Base-by-base conservation (phyloP, 164 flowering plant genomes). In the Buxus sempervirens region DNA sequence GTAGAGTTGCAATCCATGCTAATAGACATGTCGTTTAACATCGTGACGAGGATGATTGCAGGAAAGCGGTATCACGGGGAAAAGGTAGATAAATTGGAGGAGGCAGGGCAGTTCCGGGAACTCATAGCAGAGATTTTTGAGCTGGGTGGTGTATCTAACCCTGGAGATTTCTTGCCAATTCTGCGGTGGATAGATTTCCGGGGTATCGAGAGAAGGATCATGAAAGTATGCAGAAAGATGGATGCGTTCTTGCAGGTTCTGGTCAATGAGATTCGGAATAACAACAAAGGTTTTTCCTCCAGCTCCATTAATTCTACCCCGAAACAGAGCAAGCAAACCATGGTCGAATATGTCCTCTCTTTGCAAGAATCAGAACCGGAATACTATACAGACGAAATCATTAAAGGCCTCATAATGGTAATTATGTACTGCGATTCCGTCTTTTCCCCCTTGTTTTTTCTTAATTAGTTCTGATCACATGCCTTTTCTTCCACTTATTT, bases 151-250 rank as follows among this genome's bases (percentile, higher is more conserved):
- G 1, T 12, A n/a, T 4, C 59, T 26, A 73, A 71, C 57, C 38
- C 76, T 13, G 74, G 65, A 2, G 82, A 80, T 48, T 75, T 41
- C 48, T 54, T 80, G 23, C 78, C 83, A 9, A 1, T 73, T n/a
- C 12, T 75, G 21, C 45, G 58, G 41, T 80, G 80, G 83, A 0
- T 80, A 0, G 77, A 66, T 63, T 66, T 56, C 14, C 24, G 41
- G 22, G 76, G 74, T 0, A 13, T 58, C 27, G 76, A 65, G 62
- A 75, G 73, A 56, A 73, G 26, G 66, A 25, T 73, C 48, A 0
- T 24, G n/a, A 28, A 9, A 20, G 14, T 77, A 32, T 32, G 22
- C 38, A 57, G 22, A 14, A 67, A 60, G 69, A 57, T 53, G 12
- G 77, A 75, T 49, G 55, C 21, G 22, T 38, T 77, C 45, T 21